Base-by-base conservation (phyloP, 371 early-diverging fungal genomes). In the Mortierella sp. region DNA sequence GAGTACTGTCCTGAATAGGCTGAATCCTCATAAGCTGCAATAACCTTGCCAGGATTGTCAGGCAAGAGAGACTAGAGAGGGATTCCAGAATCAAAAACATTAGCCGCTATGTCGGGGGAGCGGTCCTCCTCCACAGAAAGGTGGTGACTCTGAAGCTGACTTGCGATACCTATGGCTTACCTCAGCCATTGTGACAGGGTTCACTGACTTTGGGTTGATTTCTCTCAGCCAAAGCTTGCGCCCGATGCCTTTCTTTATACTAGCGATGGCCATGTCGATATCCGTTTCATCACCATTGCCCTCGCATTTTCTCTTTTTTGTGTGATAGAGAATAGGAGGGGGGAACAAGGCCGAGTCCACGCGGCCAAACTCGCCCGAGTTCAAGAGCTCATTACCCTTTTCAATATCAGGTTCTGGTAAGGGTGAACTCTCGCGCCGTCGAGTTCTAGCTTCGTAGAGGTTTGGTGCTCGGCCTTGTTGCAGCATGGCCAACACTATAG, bases 1-100 rank as follows among this genome's bases (percentile, higher is more conserved):
- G 83, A 80, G 52, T 84, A 88, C 57, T 85, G 83, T 0, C 86
- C 87, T 23, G 82, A 84, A 66, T 86, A 88, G 4, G 82, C 79
- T 2, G 81, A 64, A 12, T 75, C 57, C 1, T 57, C 26, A 52
- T 80, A 82, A 0, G 55, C 57, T 21, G 72, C 75, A 28, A 81
- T 28, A 11, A 82, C 68, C 26, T 62, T 64, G 44, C 72, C 83
- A 28, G 77, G 70, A 7, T 74, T 60, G 29, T 76, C 75, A 2
- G 85, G 84, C 19, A 82, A 57, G 37, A 82, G 72, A 18, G 53
- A 26, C 82, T 84, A 70, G 43, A 16, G 15, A 23, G 52, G 45
- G 18, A 57, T 30, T 19, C 57, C 46, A 57, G n/a, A 45, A 2
- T 1, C 14, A 29, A 15, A 30, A 15, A 9, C 16, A n/a, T n/a